phyloP scores from a whole-genome alignment of 169 alveolate species.

The Theileria annulata region DNA sequence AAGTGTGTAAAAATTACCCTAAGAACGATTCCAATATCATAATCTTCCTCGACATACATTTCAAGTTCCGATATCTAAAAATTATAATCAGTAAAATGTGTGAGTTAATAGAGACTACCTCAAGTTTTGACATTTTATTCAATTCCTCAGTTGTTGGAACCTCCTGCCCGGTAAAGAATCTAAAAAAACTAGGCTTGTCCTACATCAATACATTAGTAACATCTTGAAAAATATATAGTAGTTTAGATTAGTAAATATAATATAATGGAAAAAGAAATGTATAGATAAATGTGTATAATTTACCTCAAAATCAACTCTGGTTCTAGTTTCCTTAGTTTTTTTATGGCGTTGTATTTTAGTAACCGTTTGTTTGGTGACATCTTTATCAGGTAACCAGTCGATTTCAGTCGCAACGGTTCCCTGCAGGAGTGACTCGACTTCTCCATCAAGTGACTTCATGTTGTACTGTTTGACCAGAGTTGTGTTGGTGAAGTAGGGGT shows the following conservation, averaged over 20 bases:
- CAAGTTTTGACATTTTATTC: slow-evolving; percentile 61
- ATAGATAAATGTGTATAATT: not conserved
- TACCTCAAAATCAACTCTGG: slow-evolving; percentile 73
- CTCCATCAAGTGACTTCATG: slow-evolving; percentile 80
- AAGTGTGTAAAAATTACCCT: slow-evolving; percentile 48
- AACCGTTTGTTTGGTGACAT: slow-evolving; percentile 74
- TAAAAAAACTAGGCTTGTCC: slow-evolving; percentile 78
- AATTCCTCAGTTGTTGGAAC: slow-evolving; percentile 66
- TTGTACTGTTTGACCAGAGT: slow-evolving; percentile 75
- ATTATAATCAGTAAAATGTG: slow-evolving; percentile 16
- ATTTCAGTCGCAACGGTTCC: slow-evolving; percentile 80
- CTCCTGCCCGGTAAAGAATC: slow-evolving; percentile 75
- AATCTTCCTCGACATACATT: slow-evolving; percentile 80
- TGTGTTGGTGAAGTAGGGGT: slow-evolving; percentile 76
- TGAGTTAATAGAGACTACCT: slow-evolving; percentile 6
- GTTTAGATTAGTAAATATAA: not conserved
- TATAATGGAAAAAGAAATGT: too few species aligned
- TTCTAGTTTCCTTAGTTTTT: slow-evolving; percentile 75
- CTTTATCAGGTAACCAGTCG: slow-evolving; percentile 78
- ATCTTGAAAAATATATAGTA: not conserved
- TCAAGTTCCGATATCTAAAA: slow-evolving; percentile 77
- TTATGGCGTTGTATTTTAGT: slow-evolving; percentile 76
- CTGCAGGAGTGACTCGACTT: slow-evolving; percentile 78
- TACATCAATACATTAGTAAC: not conserved
- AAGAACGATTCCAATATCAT: slow-evolving; percentile 77